Conservation (phyloP, 768 basidiomycete species). For the Leccinum imitatum region DNA sequence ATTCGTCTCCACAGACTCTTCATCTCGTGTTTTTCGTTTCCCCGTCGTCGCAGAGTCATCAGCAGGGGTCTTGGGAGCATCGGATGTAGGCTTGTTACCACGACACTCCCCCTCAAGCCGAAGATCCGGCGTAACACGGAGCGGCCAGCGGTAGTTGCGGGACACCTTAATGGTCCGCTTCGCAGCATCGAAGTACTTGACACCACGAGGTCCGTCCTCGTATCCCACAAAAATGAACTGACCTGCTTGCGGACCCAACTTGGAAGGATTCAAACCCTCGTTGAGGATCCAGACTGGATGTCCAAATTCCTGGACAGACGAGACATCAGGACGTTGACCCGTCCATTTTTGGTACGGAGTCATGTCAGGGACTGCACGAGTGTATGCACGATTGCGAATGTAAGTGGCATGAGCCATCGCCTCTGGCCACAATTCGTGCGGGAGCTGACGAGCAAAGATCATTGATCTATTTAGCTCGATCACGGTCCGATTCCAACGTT, state of each 20-base stretch:
- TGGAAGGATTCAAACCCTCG: background rate
- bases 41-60: too few species aligned
- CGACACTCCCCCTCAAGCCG: background rate
- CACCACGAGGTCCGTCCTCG: background rate
- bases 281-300: background rate
- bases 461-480: constrained; percentile 33
- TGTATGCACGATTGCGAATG: constrained; percentile 24
- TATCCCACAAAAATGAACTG: background rate
- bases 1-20: background rate
- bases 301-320: background rate
- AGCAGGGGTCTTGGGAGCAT: too few species aligned
- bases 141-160: background rate
- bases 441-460: constrained; percentile 27
- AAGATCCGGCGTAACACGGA: background rate
- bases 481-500: constrained; percentile 36
- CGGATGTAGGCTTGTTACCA: background rate
- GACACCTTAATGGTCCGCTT: background rate
- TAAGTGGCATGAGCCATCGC: constrained; percentile 24
- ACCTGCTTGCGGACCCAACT: background rate
- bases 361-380: background rate
- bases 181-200: background rate
- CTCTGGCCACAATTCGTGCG: constrained; percentile 14
- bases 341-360: constrained; percentile 13
- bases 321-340: background rate
- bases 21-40: too few species aligned